Evolutionary conservation across 2,329 filamentous ascomycete genomes (phyloP).

Genomic region (Microsporum ferrugineum): DNA sequence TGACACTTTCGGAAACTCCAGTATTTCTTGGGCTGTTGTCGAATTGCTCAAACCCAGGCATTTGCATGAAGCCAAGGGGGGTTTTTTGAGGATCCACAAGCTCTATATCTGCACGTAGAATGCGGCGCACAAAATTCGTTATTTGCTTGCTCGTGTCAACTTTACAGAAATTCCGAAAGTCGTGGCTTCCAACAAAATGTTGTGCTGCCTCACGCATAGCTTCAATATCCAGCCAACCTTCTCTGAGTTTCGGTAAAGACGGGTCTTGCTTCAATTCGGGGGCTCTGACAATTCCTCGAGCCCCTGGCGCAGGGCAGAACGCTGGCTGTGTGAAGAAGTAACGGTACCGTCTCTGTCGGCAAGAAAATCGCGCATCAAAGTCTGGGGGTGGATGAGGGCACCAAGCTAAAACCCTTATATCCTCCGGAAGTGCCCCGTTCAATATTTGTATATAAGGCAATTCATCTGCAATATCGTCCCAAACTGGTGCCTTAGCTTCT

Average conservation of each 20-base stretch:
- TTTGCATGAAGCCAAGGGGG: slow-evolving; percentile 46
- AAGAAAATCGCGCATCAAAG: slow-evolving; percentile 89
- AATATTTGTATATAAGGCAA: slow-evolving; percentile 71
- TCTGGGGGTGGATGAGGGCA: slow-evolving; percentile 65
- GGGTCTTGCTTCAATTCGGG: slow-evolving; percentile 14
- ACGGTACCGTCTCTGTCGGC: slow-evolving; percentile 78
- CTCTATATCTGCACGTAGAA: slow-evolving; percentile 71
- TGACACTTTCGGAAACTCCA: not conserved
- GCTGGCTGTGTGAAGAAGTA: slow-evolving; percentile 98
- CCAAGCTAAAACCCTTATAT: slow-evolving; percentile 89
- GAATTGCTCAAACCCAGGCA: slow-evolving; percentile 34
- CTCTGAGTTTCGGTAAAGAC: slow-evolving; percentile 31
- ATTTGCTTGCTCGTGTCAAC: slow-evolving; percentile 84
- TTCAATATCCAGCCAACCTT: slow-evolving; percentile 76
- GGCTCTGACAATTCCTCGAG: slow-evolving; percentile 38
- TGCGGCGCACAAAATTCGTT: slow-evolving; percentile 64
- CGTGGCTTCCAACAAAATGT: slow-evolving; percentile 69
- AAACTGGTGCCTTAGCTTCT: slow-evolving; percentile 29
- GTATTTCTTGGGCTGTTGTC: slow-evolving; percentile 11
- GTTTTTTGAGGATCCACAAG: slow-evolving; percentile 47
- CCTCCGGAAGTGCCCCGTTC: slow-evolving; percentile 76
- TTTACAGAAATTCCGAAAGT: slow-evolving; percentile 97
- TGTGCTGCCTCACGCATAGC: slow-evolving; percentile 76
- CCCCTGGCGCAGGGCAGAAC: slow-evolving; percentile 55
- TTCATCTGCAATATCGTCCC: slow-evolving; percentile 66